Evolutionary conservation across 164 flowering plant species (phyloP), one percentile per base, ranked within the genome.

Genomic region (Dillenia suffruticosa): DNA sequence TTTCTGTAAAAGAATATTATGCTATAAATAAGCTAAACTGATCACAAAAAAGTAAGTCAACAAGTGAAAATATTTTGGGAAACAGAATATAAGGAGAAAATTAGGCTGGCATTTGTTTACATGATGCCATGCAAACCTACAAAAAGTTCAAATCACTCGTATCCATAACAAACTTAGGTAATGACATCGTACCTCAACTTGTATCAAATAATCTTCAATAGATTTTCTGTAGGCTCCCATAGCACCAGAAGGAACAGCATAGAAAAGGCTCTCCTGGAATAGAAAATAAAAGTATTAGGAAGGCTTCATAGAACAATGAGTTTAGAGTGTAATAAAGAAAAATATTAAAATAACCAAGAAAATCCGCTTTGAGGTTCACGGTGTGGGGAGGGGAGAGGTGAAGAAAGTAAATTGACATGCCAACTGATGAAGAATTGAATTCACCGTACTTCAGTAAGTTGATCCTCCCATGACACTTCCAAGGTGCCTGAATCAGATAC

Each of bases 191-290:
- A 89, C 99, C 92, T 86, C 85, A 73, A 49, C 68, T 52, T 76
- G 80, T 2, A 67, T 62, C 70, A 90, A 60, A 72, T 72, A 75
- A 43, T 86, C 73, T 75, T 85, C 96, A 59, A 90, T 78, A 49
- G 96, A 86, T 57, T 70, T 83, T 68, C 92, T 77, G 76, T 92
- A 94, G 17, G 65, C 57, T 65, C 79, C 90, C 85, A 86, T 84
- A 16, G 95, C 89, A 66, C 91, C 88, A 64, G 79, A 50, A 7
- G 88, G 84, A 49, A 88, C 82, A 5, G 79, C 63, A 66, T 87
- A 94, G 67, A 91, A 84, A 46, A 91, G 87, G 69, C 72, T 82
- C 68, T 90, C 95, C 98, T 94, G 88, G 40, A 32, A 32, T 32
- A 32, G 40, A 32, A 32, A 32, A 32, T 32, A 0, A 60, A 62